Base-by-base conservation (phyloP, 1,284 basidiomycete species). In the Pisolithus thermaeus region DNA sequence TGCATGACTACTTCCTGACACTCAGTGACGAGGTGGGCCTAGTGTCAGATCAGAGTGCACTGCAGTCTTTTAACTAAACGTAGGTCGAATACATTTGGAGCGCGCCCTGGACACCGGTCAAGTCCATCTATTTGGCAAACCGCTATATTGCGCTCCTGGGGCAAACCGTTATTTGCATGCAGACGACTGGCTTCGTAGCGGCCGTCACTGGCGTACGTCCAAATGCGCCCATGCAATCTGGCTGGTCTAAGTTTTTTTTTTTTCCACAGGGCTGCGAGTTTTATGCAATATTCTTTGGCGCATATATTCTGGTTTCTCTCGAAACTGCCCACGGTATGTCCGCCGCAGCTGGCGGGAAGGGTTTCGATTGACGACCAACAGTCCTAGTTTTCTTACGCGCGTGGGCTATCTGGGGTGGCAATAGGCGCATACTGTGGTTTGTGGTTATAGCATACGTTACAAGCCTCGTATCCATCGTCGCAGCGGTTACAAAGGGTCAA, bases 1-100 rank as follows among this genome's bases (percentile, higher is more conserved):
- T 54, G 7, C 54, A 54, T 28, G 54, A 55, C 32, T 50, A 55
- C 43, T n/a, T 54, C 12, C 32, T 55, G 23, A 54, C 54, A 8
- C 7, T 55, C 7, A 6, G 23, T 8, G 52, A 54, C 40, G 54
- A 55, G 45, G 54, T 54, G 36, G 38, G 52, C 27, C 43, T 7
- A 16, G 12, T 16, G 11, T 32, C 16, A n/a, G 28, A 40, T 18
- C 2, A 12, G 23, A 43, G 12, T 22, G 2, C 39, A 7, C 12
- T 46, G 18, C 35, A 25, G 9, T 41, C 18, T 32, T 4, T 14
- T 41, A 12, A 7, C 39, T 7, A 6, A 14, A 41, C 9, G 12
- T 14, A 55, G 54, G 22, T 55, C 35, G 9, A 30, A 30, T 50
- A 50, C 42, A 47, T 55, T 25, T 55, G 54, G 54, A 44, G 40